A percentile compares a stretch with the other conserved stretches of the same genome.
Evolutionary conservation across 2,329 filamentous ascomycete genomes (phyloP).

Genomic region (Emergomyces pasteurianus): DNA sequence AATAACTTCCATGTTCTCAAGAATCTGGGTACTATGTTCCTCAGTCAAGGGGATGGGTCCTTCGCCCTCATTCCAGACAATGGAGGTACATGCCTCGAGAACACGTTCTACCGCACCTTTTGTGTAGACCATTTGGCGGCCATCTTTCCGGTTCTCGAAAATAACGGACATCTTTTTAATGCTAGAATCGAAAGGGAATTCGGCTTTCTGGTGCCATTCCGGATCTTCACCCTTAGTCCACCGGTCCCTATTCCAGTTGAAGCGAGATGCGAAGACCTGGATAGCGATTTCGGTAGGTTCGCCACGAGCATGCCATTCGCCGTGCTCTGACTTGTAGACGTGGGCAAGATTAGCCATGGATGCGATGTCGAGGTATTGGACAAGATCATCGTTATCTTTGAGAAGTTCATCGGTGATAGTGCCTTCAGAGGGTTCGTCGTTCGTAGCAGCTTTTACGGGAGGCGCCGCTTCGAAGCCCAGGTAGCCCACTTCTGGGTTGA

Average conservation of each 20-base stretch:
- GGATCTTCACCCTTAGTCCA: constrained; percentile 40
- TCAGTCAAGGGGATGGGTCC: constrained; percentile 38
- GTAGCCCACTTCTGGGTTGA: constrained; percentile 44
- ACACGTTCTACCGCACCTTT: constrained; percentile 49
- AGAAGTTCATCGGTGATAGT: constrained; percentile 25
- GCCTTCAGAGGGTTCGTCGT: constrained; percentile 8
- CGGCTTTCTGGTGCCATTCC: constrained; percentile 48
- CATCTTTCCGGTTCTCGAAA: constrained; percentile 30
- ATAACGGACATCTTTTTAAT: constrained; percentile 69
- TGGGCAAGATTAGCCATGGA: constrained; percentile 55
- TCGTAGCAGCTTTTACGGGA: constrained; percentile 17
- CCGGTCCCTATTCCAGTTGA: constrained; percentile 48
- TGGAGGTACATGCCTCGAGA: constrained; percentile 47
- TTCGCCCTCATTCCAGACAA: constrained; percentile 35
- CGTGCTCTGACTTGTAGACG: constrained; percentile 43
- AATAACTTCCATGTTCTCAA: constrained; percentile 57
- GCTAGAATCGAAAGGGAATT: constrained; percentile 63
- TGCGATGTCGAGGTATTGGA: constrained; percentile 50
- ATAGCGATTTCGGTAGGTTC: constrained; percentile 64
- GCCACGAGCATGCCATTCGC: constrained; percentile 51
- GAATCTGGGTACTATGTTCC: constrained; percentile 43
- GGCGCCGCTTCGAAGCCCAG: constrained; percentile 29
- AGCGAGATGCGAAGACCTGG: constrained; percentile 60
- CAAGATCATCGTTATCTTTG: constrained; percentile 37
- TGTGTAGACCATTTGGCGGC: constrained; percentile 26